Evolutionary conservation across 2,329 filamentous ascomycete genomes (phyloP), one percentile per base, ranked within the genome.

Genomic region (Stenocarpella maydis): DNA sequence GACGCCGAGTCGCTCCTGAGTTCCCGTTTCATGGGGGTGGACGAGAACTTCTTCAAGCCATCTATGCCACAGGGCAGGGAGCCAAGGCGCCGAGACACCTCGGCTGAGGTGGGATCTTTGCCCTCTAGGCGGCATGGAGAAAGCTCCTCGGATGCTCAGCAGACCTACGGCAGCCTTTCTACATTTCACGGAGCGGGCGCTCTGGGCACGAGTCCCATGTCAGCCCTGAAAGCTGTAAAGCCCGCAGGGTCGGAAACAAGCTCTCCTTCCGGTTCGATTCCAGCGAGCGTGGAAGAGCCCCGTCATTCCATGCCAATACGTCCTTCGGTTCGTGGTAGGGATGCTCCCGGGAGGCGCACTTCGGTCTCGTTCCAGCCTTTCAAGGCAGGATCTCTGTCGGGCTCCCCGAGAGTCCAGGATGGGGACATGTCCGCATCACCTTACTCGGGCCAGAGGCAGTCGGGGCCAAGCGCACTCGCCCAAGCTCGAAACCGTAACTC

Each of bases 311-410:
- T 89, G 53, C 87, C 87, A n/a, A 85, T 86, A 19, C 75, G 70
- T 5, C 67, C 67, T 39, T 69, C 70, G 34, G 24, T 64, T 6
- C 83, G 84, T 61, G 81, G 80, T 17, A 80, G 82, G 49, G 88
- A 92, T 52, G 83, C 82, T 26, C 76, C 86, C 58, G 86, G 86
- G 65, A 88, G 94, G 74, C 89, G 94, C 65, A 91, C 92, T 8
- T 98, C 94, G 0, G 88, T 97, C 26, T 97, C 93, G 0, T 97
- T 98, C 75, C 93, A 97, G 74, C 95, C 95, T 0, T 99, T 99
- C 84, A 99, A 99, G 80, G 93, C 95, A 17, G 95, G 95, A 14
- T 97, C 95, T 1, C 84, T 98, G n/a, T 97, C 95, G 2, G 94
- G 92, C 4, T 98, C 95, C 5, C 95, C 95, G 0, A 82, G 85